These are phyloP conservation scores for Suillus placidus DNA, from an alignment of 768 basidiomycete genomes.

Conservation along the genomic window DNA sequence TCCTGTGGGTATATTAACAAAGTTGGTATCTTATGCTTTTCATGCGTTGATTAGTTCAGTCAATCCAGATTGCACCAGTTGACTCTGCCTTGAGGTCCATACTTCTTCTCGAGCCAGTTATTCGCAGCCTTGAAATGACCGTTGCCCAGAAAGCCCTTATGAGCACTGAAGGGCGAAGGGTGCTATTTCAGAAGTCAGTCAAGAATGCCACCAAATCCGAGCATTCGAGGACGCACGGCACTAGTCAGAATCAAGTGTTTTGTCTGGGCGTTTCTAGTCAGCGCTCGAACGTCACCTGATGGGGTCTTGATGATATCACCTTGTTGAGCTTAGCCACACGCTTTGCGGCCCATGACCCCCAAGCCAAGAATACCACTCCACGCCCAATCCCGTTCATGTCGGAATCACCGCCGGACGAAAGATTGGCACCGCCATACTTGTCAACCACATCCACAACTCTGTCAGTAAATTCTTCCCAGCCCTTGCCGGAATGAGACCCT, in stretches of 20 bases:
- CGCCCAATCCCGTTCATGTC: constrained; percentile 57
- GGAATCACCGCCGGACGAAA: constrained; percentile 42
- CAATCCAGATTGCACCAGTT: constrained; percentile 64
- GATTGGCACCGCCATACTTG: constrained; percentile 73
- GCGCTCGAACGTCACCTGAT: background rate
- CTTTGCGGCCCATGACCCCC: constrained; percentile 88
- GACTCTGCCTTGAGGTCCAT: constrained; percentile 72
- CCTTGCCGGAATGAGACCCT: constrained; percentile 80
- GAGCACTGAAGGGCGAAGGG: constrained; percentile 80
- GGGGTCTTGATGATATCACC: constrained; percentile 42
- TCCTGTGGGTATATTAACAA: constrained; percentile 28
- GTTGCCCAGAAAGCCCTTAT: constrained; percentile 84
- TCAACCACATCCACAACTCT: constrained; percentile 79
- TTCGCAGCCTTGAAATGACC: constrained; percentile 88
- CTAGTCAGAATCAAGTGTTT: constrained; percentile 83
- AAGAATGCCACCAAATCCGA: constrained; percentile 21
- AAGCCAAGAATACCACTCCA: constrained; percentile 86
- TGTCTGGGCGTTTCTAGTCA: constrained; percentile 41
- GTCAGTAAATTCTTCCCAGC: constrained; percentile 92
- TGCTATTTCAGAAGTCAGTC: constrained; percentile 54
- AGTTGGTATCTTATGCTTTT: constrained; percentile 20
- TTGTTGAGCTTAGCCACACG: constrained; percentile 76
- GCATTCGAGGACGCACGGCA: constrained; percentile 52
- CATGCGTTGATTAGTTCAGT: constrained; percentile 5
- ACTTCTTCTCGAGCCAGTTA: constrained; percentile 79